Base-by-base conservation (phyloP, 176 grass and related monocot genomes). In the Paspalum vaginatum region DNA sequence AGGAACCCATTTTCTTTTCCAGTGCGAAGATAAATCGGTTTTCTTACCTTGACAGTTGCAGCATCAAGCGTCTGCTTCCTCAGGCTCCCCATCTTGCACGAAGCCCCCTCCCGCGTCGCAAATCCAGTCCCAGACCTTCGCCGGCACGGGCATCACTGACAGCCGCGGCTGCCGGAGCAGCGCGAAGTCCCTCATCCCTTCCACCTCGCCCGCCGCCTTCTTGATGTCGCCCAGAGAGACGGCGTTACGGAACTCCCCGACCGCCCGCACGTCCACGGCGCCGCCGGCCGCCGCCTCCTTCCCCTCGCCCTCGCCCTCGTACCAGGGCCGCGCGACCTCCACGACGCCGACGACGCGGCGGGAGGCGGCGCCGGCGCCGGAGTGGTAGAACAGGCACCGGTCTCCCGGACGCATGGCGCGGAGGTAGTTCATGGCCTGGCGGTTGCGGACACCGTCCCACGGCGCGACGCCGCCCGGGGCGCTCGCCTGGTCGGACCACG, bases 371-470 rank as follows among this genome's bases (percentile, higher is more conserved):
- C 81, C 91, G 2, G 85, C 75, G 62, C 88, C 88, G 12, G 94
- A 93, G 86, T 93, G 94, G 71, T 97, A 97, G 88, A 97, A 97
- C 39, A 97, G 91, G 81, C 88, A 97, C 5, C 59, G 77, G 56
- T 93, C 91, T 0, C 83, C 88, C 5, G 11, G 11, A 16, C 88
- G 94, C 94, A 97, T 97, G 77, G 90, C 85, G 65, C 87, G 89
- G 72, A 93, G 91, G 74, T 77, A 32, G 65, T 91, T 93, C 13
- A 93, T 40, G 52, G 95, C 92, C 84, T 98, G 92, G 57, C 78
- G 87, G 73, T 94, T 98, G 38, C 88, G 83, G 20, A 98, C 90
- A 84, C 90, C 92, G 70, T 98, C 95, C 95, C 95, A 98, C 85
- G 84, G 83, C 50, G 83, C 88, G 8, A 90, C 56, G 63, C 95